Base-by-base conservation (phyloP, 352 stramenopile genomes). In the Globisporangium paddicum region DNA sequence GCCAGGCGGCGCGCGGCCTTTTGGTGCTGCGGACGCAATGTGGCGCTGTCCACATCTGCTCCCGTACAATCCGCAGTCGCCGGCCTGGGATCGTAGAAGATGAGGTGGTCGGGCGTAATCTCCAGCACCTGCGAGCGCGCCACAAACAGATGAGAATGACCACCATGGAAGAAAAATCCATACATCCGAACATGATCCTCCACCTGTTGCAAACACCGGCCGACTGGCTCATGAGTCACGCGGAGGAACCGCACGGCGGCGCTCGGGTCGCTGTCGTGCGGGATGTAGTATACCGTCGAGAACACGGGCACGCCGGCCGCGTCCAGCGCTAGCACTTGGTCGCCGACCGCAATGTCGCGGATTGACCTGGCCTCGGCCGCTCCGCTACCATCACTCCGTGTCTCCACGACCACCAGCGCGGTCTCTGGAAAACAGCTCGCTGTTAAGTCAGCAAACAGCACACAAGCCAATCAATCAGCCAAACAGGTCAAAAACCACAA, bases 261-360 rank as follows among this genome's bases (percentile, higher is more conserved):
- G 6, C 14, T 35, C 14, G 50, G 46, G 32, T 61, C 19, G 51
- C 63, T 71, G 46, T 85, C 75, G 50, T 90, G 77, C 11, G 82
- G 82, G 50, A 86, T 72, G 59, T 87, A 90, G 47, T 87, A 91
- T 8, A 89, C 82, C 3, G 62, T 69, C 3, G 82, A 77, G 48
- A 80, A 81, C 38, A 79, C 64, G 10, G 46, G 40, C 0, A 50
- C 50, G 3, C 79, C 79, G 46, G 57, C 41, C 19, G 45, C 45
- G 56, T 84, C 66, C 5, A 91, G 53, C n/a, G 77, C 52, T 32
- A 89, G 55, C 55, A 91, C 73, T 4, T 67, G 67, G 60, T 89
- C 75, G 32, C 81, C 81, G 9, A 82, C 61, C 8, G 18, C 46
- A 18, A 81, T 55, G 3, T 59, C 44, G 0, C 35, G 34, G 8